Evolutionary conservation across 2,329 filamentous ascomycete genomes (phyloP), one percentile per base, ranked within the genome.

Genomic region (Ramularia endophylla): DNA sequence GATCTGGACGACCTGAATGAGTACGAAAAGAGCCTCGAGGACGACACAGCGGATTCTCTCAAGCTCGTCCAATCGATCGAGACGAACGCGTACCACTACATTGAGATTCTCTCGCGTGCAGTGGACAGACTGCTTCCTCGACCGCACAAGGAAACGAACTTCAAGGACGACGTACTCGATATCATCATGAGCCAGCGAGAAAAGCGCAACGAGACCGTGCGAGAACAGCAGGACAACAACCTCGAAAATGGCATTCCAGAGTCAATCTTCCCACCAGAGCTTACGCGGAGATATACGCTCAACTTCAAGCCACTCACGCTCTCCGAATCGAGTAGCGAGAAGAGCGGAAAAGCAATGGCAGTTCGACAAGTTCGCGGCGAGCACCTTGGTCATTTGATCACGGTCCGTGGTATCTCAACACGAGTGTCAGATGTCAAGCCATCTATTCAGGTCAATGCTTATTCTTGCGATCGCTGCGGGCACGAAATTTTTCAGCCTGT

Each of bases 401-500:
- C 92, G 4, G 78, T 98, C 36, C 82, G 92, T 43, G 90, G 89
- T 50, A 98, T 98, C 50, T 83, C 89, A 2, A 98, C 92, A 1
- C 78, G 92, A 59, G 92, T 97, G 1, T 95, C 92, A 2, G 92
- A 98, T 60, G 92, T 98, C 56, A 98, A 98, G 72, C 92, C 92
- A 27, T 81, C 92, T 8, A 86, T 97, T n/a, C 85, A 90, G 61
- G 94, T 98, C 60, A 95, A 94, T 64, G 92, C 92, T 27, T 98
- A 98, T 67, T 92, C 89, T 39, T 98, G 92, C 67, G 92, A 98
- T 65, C 82, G 87, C 47, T 98, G 92, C 59, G 92, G 92, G 44
- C 89, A 85, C 62, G 92, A 98, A 67, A 90, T 98, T 58, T 98
- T 97, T 75, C 92, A 98, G 67, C 90, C 94, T 3, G 78, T 98